A percentile compares a stretch with the other conserved stretches of the same genome.
Conservation (phyloP, 192 early-diverging fungal genomes). For the Helicostylum pulchrum region DNA sequence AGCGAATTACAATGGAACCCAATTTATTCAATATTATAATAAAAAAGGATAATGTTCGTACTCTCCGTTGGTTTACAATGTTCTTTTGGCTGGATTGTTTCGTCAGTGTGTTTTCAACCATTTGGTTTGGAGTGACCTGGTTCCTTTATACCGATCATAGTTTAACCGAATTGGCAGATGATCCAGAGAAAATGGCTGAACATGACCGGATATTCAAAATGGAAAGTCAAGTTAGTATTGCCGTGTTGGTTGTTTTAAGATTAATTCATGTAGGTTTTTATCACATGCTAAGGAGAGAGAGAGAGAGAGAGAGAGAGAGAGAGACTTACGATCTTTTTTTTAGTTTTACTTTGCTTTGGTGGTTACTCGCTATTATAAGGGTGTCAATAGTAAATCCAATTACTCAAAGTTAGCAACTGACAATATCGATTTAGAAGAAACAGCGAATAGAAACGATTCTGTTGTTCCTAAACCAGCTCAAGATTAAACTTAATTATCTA, state of each 20-base stretch:
- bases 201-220: conserved; percentile 30
- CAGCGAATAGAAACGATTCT: background rate
- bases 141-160: conserved; percentile 38
- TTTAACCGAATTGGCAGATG: conserved; percentile 15
- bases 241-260: conserved; percentile 22
- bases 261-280: conserved; percentile 25
- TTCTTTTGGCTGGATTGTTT: conserved; percentile 39
- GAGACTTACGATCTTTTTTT: background rate
- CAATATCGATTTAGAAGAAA: conserved; percentile 14
- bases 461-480: no score
- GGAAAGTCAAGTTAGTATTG: conserved; percentile 32
- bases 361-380: conserved; percentile 21
- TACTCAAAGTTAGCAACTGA: conserved; percentile 5
- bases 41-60: conserved; percentile 18
- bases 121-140: conserved; percentile 30
- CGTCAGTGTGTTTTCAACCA: conserved; percentile 21
- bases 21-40: background rate
- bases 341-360: conserved; percentile 30
- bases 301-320: background rate
- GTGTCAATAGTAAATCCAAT: conserved; percentile 7
- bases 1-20: background rate
- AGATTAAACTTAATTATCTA: no score
- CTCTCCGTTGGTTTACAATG: conserved; percentile 28
- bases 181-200: conserved; percentile 16
- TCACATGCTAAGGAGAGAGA: background rate